phyloP scores from a whole-genome alignment of 306 rosid genomes.

The Rosa rugosa region DNA sequence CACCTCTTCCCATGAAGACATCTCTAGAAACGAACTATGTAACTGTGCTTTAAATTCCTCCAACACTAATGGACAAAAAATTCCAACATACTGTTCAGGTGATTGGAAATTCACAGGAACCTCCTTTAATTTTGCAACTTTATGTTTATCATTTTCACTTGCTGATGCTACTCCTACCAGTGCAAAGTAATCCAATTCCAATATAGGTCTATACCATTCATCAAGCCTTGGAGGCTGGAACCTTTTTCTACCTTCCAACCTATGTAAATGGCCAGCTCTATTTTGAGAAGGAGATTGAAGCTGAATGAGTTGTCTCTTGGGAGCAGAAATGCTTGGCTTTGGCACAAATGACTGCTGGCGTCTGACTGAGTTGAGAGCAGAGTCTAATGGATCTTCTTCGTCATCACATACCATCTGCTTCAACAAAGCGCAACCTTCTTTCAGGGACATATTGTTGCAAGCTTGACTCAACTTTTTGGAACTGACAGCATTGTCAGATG shows the following conservation, averaged over 20 bases:
- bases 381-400: conserved; percentile 54
- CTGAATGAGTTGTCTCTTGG: conserved; percentile 83
- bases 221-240: conserved; percentile 83
- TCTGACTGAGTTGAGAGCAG: conserved; percentile 58
- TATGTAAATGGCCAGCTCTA: conserved; percentile 43
- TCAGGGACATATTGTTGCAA: conserved; percentile 35
- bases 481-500: conserved; percentile 37
- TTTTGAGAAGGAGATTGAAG: conserved; percentile 61
- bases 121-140: conserved; percentile 60
- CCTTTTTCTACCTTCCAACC: conserved; percentile 65
- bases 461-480: conserved; percentile 36
- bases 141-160: conserved; percentile 53
- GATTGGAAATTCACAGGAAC: conserved; percentile 88
- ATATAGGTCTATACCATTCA: conserved; percentile 88
- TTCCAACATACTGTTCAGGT: conserved; percentile 75
- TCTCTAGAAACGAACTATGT: conserved; percentile 70
- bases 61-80: conserved; percentile 81
- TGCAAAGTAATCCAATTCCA: conserved; percentile 77
- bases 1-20: conserved; percentile 81
- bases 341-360: conserved; percentile 44
- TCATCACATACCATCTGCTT: conserved; percentile 42
- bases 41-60: conserved; percentile 96
- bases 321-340: conserved; percentile 50
- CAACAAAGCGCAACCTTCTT: conserved; percentile 33
- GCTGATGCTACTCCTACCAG: conserved; percentile 62